These are phyloP conservation scores for Bocquillonia castaneifolia DNA, from an alignment of 441 rosid genomes.

Conservation along the genomic window DNA sequence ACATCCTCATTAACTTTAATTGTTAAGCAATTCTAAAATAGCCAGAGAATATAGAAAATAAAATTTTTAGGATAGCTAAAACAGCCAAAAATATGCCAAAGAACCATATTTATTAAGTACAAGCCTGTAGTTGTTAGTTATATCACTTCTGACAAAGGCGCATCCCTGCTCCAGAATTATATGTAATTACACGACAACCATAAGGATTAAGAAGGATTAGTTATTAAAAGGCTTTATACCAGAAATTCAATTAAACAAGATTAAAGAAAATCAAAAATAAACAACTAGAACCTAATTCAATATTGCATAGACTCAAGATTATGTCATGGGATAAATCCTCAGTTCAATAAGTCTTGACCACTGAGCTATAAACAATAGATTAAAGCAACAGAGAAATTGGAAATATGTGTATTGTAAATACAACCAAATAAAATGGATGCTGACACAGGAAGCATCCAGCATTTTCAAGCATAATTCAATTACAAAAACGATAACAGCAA, in stretches of 20 bases:
- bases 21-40: neutral
- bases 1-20: neutral
- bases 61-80: neutral
- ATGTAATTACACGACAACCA: neutral
- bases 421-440: neutral
- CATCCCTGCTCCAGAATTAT: neutral
- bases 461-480: neutral
- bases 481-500: neutral
- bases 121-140: neutral
- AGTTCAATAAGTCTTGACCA: neutral
- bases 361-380: neutral
- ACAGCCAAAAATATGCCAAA: neutral
- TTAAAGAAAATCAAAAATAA: neutral
- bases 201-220: neutral
- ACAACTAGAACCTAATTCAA: neutral
- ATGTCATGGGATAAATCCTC: neutral
- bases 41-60: neutral
- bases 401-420: neutral
- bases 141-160: neutral
- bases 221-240: neutral
- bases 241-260: neutral
- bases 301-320: neutral
- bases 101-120: neutral
- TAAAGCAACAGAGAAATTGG: neutral
- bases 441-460: slow-evolving; percentile 5